phyloP scores from a whole-genome alignment of 495 filamentous ascomycete genomes.

The Penicillium daleae region DNA sequence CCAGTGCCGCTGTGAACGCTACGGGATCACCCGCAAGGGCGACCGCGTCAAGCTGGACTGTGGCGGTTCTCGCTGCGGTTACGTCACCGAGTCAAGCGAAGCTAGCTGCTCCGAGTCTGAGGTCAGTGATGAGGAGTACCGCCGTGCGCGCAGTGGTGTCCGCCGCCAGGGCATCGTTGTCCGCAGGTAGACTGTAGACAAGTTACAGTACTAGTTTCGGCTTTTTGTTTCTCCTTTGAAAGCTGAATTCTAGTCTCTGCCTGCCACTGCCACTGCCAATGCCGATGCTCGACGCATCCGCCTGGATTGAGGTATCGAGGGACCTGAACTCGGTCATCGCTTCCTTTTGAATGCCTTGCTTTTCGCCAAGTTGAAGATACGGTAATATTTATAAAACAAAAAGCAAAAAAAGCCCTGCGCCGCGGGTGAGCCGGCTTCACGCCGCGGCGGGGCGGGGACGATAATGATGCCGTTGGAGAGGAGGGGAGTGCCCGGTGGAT shows the following conservation, averaged over 20 bases:
- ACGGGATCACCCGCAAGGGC: conserved; percentile 91
- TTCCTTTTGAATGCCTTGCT: conserved; percentile 26
- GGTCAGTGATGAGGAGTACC: conserved; percentile 65
- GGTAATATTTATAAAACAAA: conserved; percentile 8
- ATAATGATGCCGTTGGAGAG: conserved; percentile 15
- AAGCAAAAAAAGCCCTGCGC: conserved; percentile 34
- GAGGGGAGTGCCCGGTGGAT: not conserved
- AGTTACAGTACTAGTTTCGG: not conserved
- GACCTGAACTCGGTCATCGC: conserved; percentile 17
- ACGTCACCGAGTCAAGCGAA: conserved; percentile 62
- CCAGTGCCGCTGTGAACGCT: conserved; percentile 86
- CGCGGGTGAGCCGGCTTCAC: conserved; percentile 32
- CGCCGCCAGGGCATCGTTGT: conserved; percentile 81
- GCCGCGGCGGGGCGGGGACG: conserved; percentile 28
- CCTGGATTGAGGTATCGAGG: conserved; percentile 22
- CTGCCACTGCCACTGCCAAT: not conserved
- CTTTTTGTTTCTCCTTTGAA: not conserved
- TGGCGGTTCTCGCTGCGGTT: conserved; percentile 82
- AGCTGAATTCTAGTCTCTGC: not conserved
- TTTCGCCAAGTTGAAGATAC: conserved; percentile 8
- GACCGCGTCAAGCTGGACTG: conserved; percentile 94
- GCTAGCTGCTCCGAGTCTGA: conserved; percentile 54
- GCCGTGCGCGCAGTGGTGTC: conserved; percentile 48
- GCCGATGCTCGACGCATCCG: conserved; percentile 5
- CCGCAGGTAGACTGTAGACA: conserved; percentile 43